Evolutionary conservation across 2,329 filamentous ascomycete genomes (phyloP).

Genomic region (Thielaviopsis punctulata): DNA sequence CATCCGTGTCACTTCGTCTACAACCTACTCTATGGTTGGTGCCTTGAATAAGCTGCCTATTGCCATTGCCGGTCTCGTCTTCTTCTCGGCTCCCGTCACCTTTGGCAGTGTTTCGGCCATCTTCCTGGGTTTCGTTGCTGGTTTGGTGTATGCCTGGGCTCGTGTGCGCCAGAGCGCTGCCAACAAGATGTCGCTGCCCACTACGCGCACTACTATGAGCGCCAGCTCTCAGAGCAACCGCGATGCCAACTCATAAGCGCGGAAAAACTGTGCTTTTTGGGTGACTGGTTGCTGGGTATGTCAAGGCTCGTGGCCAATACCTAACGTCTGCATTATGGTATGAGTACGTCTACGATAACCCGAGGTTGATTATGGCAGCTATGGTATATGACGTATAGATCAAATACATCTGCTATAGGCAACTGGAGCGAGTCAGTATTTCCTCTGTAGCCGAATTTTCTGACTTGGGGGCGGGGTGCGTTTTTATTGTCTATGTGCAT

Average conservation of each 20-base stretch:
- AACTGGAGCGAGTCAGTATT: neutral
- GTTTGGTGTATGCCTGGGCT: slow-evolving; percentile 75
- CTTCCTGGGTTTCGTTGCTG: slow-evolving; percentile 75
- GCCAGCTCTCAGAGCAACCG: slow-evolving; percentile 82
- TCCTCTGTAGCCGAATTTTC: neutral
- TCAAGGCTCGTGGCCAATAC: neutral
- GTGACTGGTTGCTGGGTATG: neutral
- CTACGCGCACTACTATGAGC: slow-evolving; percentile 53
- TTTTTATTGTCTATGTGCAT: neutral
- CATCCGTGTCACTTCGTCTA: slow-evolving; percentile 90
- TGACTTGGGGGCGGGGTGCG: neutral
- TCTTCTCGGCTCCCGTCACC: slow-evolving; percentile 89
- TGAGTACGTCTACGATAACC: neutral
- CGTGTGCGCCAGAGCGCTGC: slow-evolving; percentile 64
- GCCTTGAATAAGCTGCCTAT: slow-evolving; percentile 96
- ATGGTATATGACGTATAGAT: neutral
- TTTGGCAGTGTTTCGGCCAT: slow-evolving; percentile 87
- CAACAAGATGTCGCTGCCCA: slow-evolving; percentile 49
- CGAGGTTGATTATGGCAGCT: neutral
- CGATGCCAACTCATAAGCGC: slow-evolving; percentile 47
- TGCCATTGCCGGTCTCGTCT: slow-evolving; percentile 77
- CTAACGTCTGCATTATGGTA: neutral
- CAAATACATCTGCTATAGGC: neutral
- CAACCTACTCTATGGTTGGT: slow-evolving; percentile 97
- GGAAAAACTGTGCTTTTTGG: neutral